Conservation (phyloP, 2,329 filamentous ascomycete genomes). For the Lachnellula suecica region DNA sequence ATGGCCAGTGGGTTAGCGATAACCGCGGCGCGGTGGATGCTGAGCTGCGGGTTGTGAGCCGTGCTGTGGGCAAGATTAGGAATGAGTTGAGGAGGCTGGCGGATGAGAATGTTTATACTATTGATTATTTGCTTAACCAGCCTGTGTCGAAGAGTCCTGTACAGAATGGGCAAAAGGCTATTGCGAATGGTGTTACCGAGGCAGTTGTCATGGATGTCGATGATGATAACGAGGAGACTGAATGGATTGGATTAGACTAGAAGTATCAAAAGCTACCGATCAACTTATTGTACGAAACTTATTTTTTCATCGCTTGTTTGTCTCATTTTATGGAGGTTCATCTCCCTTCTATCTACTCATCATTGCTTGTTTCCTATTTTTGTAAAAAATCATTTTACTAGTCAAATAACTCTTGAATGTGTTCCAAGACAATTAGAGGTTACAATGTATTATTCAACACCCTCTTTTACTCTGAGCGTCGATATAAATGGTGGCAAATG, state of each 20-base stretch:
- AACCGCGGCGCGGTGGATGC: constrained; percentile 77
- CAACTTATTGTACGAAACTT: background rate
- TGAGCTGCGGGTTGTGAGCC: constrained; percentile 79
- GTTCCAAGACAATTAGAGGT: too few species aligned
- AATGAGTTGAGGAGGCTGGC: constrained; percentile 80
- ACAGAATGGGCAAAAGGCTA: constrained; percentile 27
- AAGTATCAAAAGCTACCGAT: background rate
- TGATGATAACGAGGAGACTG: constrained; percentile 43
- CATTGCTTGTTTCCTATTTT: too few species aligned
- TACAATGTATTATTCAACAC: too few species aligned
- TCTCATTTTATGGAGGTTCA: background rate
- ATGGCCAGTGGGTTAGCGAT: constrained; percentile 82
- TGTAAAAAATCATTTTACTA: too few species aligned
- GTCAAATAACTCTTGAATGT: too few species aligned
- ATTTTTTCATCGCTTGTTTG: background rate
- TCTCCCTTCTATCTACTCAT: too few species aligned
- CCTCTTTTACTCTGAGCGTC: too few species aligned
- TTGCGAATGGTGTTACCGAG: constrained; percentile 32
- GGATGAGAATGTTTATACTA: constrained; percentile 85
- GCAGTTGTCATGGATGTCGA: constrained; percentile 34
- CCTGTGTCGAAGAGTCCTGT: constrained; percentile 34
- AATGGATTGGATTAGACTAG: constrained; percentile 54
- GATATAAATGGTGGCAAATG: too few species aligned
- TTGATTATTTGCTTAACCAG: constrained; percentile 74
- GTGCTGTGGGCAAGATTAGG: constrained; percentile 77